Conservation (phyloP, 2,329 filamentous ascomycete species). For the Graphiopsis chlorocephala region DNA sequence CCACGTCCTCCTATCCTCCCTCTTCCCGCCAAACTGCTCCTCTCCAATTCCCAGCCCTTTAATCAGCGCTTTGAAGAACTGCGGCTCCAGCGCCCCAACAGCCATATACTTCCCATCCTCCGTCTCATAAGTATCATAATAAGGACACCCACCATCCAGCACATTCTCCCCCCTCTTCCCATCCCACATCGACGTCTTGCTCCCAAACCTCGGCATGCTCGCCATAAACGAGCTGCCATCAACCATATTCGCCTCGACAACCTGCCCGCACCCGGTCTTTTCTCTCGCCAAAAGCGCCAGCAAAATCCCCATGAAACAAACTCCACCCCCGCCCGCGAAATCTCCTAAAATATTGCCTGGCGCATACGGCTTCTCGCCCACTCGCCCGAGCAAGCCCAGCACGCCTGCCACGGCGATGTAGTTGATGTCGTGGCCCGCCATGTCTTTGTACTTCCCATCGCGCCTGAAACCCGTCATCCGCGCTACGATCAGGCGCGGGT, state of each 20-base stretch:
- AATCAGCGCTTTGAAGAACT: conserved; percentile 72
- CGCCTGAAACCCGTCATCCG: conserved; percentile 88
- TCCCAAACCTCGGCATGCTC: conserved; percentile 69
- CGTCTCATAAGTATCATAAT: conserved; percentile 86
- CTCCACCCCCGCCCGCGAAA: conserved; percentile 84
- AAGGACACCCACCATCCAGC: conserved; percentile 82
- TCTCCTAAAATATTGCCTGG: conserved; percentile 85
- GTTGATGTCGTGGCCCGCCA: conserved; percentile 96
- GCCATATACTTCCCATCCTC: conserved; percentile 76
- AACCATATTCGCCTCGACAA: conserved; percentile 96
- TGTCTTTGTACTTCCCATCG: conserved; percentile 77
- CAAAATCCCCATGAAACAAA: conserved; percentile 77
- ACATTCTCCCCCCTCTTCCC: conserved; percentile 69
- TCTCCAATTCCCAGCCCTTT: conserved; percentile 61
- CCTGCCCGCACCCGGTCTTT: conserved; percentile 69
- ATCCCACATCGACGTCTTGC: conserved; percentile 62
- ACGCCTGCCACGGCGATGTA: conserved; percentile 88
- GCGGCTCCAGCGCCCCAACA: conserved; percentile 83
- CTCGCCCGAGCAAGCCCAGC: conserved; percentile 70
- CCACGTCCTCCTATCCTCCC: conserved; percentile 66
- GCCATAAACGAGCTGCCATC: conserved; percentile 80
- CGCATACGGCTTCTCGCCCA: conserved; percentile 67
- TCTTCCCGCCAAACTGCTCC: conserved; percentile 42
- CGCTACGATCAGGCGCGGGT: conserved; percentile 74
- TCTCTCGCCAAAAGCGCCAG: conserved; percentile 70